Evolutionary conservation across 2,329 filamentous ascomycete species (phyloP).

Genomic region (Aspergillus vadensis): DNA sequence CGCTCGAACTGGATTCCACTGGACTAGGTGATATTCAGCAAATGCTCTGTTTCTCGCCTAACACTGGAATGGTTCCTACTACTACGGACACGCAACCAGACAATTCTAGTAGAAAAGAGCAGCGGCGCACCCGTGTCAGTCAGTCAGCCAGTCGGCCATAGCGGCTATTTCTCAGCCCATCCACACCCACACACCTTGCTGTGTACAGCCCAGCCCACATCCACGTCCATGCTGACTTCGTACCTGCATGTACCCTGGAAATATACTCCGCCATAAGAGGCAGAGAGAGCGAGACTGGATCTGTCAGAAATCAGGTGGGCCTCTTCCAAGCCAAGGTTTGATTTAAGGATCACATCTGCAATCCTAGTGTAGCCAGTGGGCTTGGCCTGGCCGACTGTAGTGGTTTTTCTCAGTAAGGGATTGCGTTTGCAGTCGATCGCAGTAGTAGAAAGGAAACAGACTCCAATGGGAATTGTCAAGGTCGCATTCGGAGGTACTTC

Average conservation of each 20-base stretch:
- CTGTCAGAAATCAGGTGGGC: conserved; percentile 25
- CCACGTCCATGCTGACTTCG: not conserved
- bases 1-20: not conserved
- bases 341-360: conserved; percentile 41
- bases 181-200: not conserved
- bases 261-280: conserved; percentile 1
- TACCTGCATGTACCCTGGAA: conserved; percentile 2
- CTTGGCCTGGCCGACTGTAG: conserved; percentile 28
- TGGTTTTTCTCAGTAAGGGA: conserved; percentile 22
- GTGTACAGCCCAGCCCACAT: not conserved
- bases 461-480: not conserved
- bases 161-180: not conserved
- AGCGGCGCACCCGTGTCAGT: not conserved
- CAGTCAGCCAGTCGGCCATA: too few relatives aligned
- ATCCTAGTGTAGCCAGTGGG: conserved; percentile 32
- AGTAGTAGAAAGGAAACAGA: conserved; percentile 2
- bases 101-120: not conserved
- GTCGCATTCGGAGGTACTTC: conserved; percentile 5
- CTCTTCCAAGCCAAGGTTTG: conserved; percentile 35
- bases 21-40: conserved; percentile 12
- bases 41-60: conserved; percentile 3
- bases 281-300: conserved; percentile 10
- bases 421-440: conserved; percentile 7
- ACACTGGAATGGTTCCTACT: not conserved
- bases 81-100: not conserved